Conservation (phyloP, 2,329 filamentous ascomycete genomes). For the Aureobasidium melanogenum region DNA sequence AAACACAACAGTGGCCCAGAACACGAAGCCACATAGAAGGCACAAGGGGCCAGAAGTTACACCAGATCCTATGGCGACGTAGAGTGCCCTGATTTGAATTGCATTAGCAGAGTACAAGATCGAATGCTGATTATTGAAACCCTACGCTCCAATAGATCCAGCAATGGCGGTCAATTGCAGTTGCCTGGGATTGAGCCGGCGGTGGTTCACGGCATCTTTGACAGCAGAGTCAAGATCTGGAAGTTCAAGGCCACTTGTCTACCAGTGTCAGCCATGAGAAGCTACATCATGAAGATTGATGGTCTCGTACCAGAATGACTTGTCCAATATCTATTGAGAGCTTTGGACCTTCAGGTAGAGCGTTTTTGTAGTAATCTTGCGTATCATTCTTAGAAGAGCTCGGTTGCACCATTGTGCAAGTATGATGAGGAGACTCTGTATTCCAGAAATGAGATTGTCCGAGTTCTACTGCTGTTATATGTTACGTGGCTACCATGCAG, state of each 20-base stretch:
- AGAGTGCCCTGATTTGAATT: conserved; percentile 16
- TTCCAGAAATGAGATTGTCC: neutral
- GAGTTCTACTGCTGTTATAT: neutral
- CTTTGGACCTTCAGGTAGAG: neutral
- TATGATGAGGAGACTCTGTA: neutral
- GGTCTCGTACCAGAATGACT: neutral
- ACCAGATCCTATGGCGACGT: conserved; percentile 46
- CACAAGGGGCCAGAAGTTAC: conserved; percentile 41
- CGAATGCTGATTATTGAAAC: neutral
- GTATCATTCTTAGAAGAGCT: neutral
- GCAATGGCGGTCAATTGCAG: conserved; percentile 25
- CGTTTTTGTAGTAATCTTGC: neutral
- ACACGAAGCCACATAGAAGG: conserved; percentile 49
- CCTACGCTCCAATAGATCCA: conserved; percentile 17
- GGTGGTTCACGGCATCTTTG: conserved; percentile 24
- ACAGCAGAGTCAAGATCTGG: neutral
- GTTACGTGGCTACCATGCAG: neutral
- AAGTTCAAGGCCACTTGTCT: neutral
- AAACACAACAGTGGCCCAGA: conserved; percentile 48
- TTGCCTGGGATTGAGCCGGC: conserved; percentile 42
- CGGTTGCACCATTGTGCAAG: neutral
- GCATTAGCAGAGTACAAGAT: neutral
- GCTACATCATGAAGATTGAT: neutral
- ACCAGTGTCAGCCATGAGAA: neutral
- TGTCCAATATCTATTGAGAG: neutral